Percentiles rank a stretch among this genome's conserved stretches.
These are phyloP conservation scores for Pythium myriotylum DNA, from an alignment of 352 stramenopile genomes.

Conservation along the genomic window DNA sequence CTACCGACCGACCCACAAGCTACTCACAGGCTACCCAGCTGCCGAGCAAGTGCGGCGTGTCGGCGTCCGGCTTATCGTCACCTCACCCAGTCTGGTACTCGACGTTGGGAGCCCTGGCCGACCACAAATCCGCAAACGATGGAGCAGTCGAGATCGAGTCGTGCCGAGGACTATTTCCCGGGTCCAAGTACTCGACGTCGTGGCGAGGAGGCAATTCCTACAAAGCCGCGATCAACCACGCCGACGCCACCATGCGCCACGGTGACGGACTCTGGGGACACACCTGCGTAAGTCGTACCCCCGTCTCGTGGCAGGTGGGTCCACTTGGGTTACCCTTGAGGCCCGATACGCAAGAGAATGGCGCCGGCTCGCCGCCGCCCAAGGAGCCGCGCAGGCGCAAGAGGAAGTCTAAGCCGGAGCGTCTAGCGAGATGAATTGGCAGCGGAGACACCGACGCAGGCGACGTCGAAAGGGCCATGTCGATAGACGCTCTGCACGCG, in stretches of 20 bases:
- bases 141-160: constrained; percentile 3
- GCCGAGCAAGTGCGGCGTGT: constrained; percentile 1
- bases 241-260: constrained; percentile 1
- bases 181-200: not conserved
- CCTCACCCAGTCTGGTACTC: not conserved
- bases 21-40: too few relatives aligned
- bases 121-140: not conserved
- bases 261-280: not conserved
- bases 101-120: not conserved
- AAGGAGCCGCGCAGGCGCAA: constrained; percentile 35
- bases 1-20: too few relatives aligned
- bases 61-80: not conserved
- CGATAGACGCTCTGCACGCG: constrained; percentile 24
- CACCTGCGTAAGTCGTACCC: too few relatives aligned
- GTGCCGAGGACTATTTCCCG: constrained; percentile 1
- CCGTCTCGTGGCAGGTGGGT: too few relatives aligned
- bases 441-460: not conserved
- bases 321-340: too few relatives aligned
- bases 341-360: too few relatives aligned
- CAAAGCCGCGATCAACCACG: constrained; percentile 1
- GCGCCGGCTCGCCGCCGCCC: constrained; percentile 4
- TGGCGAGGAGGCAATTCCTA: not conserved
- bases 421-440: constrained; percentile 31
- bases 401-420: constrained; percentile 48
- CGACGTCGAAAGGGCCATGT: not conserved